Conservation (phyloP, 208 protist genomes). For the Tritrichomonas foetus region DNA sequence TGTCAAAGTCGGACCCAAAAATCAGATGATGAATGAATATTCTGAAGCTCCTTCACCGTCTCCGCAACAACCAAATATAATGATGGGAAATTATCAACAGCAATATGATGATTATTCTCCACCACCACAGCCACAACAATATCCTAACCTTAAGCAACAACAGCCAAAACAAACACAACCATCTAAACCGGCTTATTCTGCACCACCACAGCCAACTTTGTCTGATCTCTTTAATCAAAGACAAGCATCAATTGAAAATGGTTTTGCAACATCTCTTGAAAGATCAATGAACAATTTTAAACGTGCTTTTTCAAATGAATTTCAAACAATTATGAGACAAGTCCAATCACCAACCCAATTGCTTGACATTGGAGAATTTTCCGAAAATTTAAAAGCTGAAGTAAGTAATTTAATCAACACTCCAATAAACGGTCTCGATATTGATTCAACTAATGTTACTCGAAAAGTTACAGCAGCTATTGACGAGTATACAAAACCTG, state of each 20-base stretch:
- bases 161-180: not conserved
- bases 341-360: not conserved
- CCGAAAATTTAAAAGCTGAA: not conserved
- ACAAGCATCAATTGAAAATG: not conserved
- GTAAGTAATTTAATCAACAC: not conserved
- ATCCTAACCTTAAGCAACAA: not conserved
- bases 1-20: no score
- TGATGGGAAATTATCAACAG: not conserved
- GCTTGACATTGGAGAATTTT: not conserved
- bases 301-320: not conserved
- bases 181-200: not conserved
- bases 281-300: not conserved
- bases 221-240: not conserved
- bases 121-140: not conserved
- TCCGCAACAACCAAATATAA: not conserved
- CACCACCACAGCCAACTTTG: not conserved
- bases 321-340: not conserved
- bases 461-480: not conserved
- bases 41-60: no score
- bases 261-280: not conserved
- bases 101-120: not conserved
- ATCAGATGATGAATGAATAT: no score
- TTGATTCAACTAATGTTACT: not conserved
- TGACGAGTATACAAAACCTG: not conserved
- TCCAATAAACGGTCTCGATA: not conserved